phyloP scores from a whole-genome alignment of 169 alveolate genomes.

The Besnoitia besnoiti region DNA sequence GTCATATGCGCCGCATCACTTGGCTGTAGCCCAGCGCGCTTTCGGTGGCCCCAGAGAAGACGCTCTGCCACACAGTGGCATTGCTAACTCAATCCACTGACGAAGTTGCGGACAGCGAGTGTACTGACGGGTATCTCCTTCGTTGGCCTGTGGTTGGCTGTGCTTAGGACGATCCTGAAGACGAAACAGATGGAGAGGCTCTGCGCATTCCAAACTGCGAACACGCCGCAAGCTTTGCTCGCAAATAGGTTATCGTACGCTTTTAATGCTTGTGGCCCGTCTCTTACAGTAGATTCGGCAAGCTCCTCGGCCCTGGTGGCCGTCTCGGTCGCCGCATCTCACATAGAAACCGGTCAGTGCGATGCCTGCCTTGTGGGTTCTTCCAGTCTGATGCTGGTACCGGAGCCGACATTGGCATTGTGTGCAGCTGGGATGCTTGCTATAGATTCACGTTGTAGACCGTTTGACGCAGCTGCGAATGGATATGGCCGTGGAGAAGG shows the following conservation, averaged over 20 bases:
- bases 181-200: constrained; percentile 28
- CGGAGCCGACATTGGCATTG: constrained; percentile 73
- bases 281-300: constrained; percentile 78
- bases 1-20: too few species aligned
- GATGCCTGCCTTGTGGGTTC: constrained; percentile 77
- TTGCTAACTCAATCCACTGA: too few species aligned
- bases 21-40: too few species aligned
- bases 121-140: too few species aligned
- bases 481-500: constrained; percentile 80
- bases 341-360: constrained; percentile 56
- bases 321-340: constrained; percentile 67
- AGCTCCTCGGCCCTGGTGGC: constrained; percentile 78
- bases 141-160: not conserved
- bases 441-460: constrained; percentile 70
- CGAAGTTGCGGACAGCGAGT: too few species aligned
- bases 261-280: constrained; percentile 75
- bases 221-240: constrained; percentile 70
- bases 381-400: constrained; percentile 73
- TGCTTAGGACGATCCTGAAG: constrained; percentile 1
- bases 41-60: too few species aligned
- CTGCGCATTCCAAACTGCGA: constrained; percentile 6
- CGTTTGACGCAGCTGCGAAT: constrained; percentile 78
- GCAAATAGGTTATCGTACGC: constrained; percentile 75
- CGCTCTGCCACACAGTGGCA: too few species aligned
- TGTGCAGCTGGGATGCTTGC: constrained; percentile 79